A percentile compares a stretch with the other conserved stretches of the same genome.
Conservation (phyloP, 768 basidiomycete species). For the Ramaria sp. region DNA sequence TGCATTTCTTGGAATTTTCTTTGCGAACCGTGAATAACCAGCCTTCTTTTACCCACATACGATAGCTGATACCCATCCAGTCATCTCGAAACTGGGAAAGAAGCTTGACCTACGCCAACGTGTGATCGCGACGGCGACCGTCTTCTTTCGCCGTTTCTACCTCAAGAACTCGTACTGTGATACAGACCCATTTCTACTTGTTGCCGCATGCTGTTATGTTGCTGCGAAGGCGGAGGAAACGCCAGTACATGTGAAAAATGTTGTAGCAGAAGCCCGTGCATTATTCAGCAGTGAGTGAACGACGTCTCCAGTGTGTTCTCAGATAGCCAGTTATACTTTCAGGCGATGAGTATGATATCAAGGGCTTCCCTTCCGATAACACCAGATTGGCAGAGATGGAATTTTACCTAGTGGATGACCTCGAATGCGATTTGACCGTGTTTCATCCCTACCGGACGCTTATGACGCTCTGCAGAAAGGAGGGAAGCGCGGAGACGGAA, state of each 20-base stretch:
- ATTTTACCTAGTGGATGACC: constrained; percentile 93
- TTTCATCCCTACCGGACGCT: constrained; percentile 95
- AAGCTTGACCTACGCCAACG: constrained; percentile 77
- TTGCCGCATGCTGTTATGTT: constrained; percentile 89
- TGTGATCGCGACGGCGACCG: constrained; percentile 86
- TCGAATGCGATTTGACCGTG: constrained; percentile 87
- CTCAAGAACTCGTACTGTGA: constrained; percentile 92
- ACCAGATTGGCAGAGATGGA: constrained; percentile 97
- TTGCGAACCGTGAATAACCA: constrained; percentile 54
- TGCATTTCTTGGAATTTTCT: constrained; percentile 79
- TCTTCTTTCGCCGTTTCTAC: constrained; percentile 96
- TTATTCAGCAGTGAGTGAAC: constrained; percentile 51
- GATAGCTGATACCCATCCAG: constrained; percentile 26
- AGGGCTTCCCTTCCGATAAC: constrained; percentile 79
- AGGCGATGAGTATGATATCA: constrained; percentile 63
- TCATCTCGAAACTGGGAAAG: constrained; percentile 80
- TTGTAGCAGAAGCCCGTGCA: constrained; percentile 71
- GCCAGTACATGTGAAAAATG: constrained; percentile 87
- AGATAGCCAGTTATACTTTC: not conserved
- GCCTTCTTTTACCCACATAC: not conserved
- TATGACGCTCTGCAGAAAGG: constrained; percentile 61
- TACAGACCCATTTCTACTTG: constrained; percentile 89
- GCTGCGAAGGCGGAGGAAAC: constrained; percentile 97
- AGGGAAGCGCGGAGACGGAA: constrained; percentile 29
- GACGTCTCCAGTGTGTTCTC: not conserved